These are phyloP conservation scores for Ophiocordyceps camponoti-leonardi DNA, from an alignment of 2,329 filamentous ascomycete species.

Conservation along the genomic window DNA sequence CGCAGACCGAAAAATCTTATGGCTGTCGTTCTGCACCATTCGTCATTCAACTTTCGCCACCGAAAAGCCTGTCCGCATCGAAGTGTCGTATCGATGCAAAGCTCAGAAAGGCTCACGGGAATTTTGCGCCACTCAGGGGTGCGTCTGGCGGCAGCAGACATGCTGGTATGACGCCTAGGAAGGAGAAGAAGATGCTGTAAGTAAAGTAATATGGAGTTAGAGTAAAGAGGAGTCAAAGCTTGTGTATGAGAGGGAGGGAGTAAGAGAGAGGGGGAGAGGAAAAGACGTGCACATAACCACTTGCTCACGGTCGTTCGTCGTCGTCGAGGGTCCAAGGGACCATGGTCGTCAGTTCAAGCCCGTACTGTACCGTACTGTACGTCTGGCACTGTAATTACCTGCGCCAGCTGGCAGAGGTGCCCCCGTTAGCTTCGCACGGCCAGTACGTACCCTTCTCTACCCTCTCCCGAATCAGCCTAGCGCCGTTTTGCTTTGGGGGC, in stretches of 20 bases:
- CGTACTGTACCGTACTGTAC: too few species aligned
- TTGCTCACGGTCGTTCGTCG: background rate
- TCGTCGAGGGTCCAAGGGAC: too few species aligned
- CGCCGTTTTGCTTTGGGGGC: constrained; percentile 7
- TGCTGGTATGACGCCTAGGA: background rate
- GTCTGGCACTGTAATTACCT: background rate
- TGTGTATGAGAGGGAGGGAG: background rate
- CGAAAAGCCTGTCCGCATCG: constrained; percentile 93
- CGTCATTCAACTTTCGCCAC: constrained; percentile 72
- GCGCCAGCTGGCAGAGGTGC: too few species aligned
- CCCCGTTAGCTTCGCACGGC: too few species aligned
- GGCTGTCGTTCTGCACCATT: constrained; percentile 40
- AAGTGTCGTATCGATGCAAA: constrained; percentile 87
- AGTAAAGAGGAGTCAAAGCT: background rate
- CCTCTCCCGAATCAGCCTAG: constrained; percentile 6
- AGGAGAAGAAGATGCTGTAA: background rate
- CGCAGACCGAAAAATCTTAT: background rate
- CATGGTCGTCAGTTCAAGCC: too few species aligned
- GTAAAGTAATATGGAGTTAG: background rate
- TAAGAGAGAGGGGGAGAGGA: background rate
- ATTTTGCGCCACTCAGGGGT: constrained; percentile 76
- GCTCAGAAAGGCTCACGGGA: constrained; percentile 63
- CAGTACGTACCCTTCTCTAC: too few species aligned
- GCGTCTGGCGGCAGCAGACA: constrained; percentile 21
- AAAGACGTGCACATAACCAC: background rate